A percentile compares a stretch with the other conserved stretches of the same genome.
These are phyloP conservation scores for Gossypium herbaceum DNA, from an alignment of 345 rosid genomes.

Conservation along the genomic window DNA sequence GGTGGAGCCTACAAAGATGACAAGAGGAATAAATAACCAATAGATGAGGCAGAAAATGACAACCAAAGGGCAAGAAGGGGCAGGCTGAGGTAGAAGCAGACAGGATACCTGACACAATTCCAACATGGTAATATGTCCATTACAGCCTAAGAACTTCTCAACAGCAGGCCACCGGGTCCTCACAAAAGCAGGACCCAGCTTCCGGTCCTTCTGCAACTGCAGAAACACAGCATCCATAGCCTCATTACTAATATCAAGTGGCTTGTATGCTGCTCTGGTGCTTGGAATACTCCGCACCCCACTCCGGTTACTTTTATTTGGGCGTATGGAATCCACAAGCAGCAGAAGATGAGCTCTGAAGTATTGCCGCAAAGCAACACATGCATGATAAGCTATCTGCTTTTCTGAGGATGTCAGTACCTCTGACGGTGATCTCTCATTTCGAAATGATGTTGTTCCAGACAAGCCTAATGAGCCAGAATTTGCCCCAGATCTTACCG, in stretches of 20 bases:
- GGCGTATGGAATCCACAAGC: slow-evolving; percentile 88
- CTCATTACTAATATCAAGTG: slow-evolving; percentile 95
- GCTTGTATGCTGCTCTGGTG: slow-evolving; percentile 87
- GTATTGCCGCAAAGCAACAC: slow-evolving; percentile 94
- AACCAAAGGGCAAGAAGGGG: slow-evolving; percentile 12
- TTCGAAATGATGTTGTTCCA: slow-evolving; percentile 45
- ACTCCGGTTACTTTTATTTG: slow-evolving; percentile 69
- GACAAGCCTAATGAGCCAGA: slow-evolving; percentile 49
- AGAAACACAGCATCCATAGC: slow-evolving; percentile 85
- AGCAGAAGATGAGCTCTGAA: slow-evolving; percentile 93
- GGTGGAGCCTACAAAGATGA: slow-evolving; percentile 78
- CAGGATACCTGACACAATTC: slow-evolving; percentile 86
- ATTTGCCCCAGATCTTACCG: slow-evolving; percentile 85
- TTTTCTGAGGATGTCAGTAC: slow-evolving; percentile 88
- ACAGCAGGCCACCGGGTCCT: slow-evolving; percentile 84
- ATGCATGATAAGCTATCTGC: slow-evolving; percentile 91
- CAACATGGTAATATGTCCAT: slow-evolving; percentile 87
- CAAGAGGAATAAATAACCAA: background rate
- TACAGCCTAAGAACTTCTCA: slow-evolving; percentile 62
- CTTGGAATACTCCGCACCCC: slow-evolving; percentile 65
- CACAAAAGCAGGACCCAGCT: slow-evolving; percentile 89
- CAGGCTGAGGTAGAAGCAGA: slow-evolving; percentile 9
- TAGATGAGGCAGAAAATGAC: background rate
- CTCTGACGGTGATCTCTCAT: slow-evolving; percentile 77
- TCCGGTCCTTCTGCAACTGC: slow-evolving; percentile 95